Conservation (phyloP, 2,329 filamentous ascomycete genomes). For the Ramularia collo-cygni region DNA sequence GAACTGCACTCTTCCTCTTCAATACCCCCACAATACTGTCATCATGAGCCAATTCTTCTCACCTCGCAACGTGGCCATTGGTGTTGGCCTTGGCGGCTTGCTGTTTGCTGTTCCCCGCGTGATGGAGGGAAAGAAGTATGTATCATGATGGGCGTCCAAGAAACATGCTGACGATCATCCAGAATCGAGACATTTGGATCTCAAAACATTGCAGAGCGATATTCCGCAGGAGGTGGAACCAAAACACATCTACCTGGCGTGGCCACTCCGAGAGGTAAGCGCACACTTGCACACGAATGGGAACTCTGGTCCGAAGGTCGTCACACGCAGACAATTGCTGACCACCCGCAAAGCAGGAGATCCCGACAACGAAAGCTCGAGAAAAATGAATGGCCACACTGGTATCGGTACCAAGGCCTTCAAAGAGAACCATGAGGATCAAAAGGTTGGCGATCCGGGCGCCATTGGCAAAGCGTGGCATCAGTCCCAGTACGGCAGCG, state of each 20-base stretch:
- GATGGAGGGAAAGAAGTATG: constrained; percentile 2
- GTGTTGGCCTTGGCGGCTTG: constrained; percentile 19
- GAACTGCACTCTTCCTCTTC: too few relatives aligned
- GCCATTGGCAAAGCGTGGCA: constrained; percentile 26
- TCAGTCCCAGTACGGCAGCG: constrained; percentile 28
- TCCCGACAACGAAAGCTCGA: constrained; percentile 16
- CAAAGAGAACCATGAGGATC: constrained; percentile 26
- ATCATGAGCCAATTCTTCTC: constrained; percentile 23
- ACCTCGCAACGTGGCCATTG: constrained; percentile 27
- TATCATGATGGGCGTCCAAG: not conserved
- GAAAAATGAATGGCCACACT: constrained; percentile 21
- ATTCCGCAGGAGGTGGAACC: constrained; percentile 29
- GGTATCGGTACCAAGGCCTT: constrained; percentile 29
- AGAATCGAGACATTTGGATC: constrained; percentile 30
- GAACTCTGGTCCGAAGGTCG: not conserved
- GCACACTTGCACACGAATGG: not conserved
- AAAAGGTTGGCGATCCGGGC: constrained; percentile 19
- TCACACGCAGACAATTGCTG: not conserved
- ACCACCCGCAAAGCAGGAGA: constrained; percentile 16
- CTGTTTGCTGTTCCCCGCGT: constrained; percentile 15
- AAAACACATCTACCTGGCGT: constrained; percentile 30
- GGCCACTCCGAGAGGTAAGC: constrained; percentile 27
- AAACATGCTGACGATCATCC: constrained; percentile 7
- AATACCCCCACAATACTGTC: not conserved
- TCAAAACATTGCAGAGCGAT: constrained; percentile 30